Evolutionary conservation across 352 stramenopile genomes (phyloP).

Genomic region (Globisporangium parvum): DNA sequence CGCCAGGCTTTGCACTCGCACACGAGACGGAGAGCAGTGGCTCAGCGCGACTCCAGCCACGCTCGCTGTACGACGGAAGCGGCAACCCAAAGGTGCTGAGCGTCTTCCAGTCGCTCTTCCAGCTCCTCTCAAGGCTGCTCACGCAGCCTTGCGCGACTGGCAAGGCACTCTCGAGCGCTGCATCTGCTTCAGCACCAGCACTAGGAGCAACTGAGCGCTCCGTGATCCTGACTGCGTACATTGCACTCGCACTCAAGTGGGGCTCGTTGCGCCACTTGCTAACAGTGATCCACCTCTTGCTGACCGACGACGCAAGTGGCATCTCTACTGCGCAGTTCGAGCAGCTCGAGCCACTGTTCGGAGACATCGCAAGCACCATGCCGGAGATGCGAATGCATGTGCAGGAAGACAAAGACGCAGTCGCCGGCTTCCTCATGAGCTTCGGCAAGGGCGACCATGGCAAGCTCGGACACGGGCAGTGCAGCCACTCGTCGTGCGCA

Average conservation of each 20-base stretch:
- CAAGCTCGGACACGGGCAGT: constrained; percentile 77
- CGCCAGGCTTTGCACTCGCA: constrained; percentile 29
- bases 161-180: neutral
- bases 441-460: constrained; percentile 84
- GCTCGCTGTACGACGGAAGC: neutral
- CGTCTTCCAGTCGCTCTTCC: constrained; percentile 53
- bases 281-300: constrained; percentile 27
- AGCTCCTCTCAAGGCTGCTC: constrained; percentile 36
- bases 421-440: constrained; percentile 59
- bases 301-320: constrained; percentile 20
- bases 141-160: constrained; percentile 1
- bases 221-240: constrained; percentile 38
- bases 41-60: too few relatives aligned
- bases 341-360: constrained; percentile 26
- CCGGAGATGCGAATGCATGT: constrained; percentile 19
- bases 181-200: constrained; percentile 1
- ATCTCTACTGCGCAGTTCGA: constrained; percentile 20
- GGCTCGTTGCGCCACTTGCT: constrained; percentile 50
- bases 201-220: constrained; percentile 18
- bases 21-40: neutral
- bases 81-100: constrained; percentile 15
- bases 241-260: constrained; percentile 66
- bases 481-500: constrained; percentile 47
- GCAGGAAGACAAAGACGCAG: constrained; percentile 21
- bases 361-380: constrained; percentile 27